phyloP scores from a whole-genome alignment of 1,139 yeast genomes.

The Protomyces arabidopsidicola region DNA sequence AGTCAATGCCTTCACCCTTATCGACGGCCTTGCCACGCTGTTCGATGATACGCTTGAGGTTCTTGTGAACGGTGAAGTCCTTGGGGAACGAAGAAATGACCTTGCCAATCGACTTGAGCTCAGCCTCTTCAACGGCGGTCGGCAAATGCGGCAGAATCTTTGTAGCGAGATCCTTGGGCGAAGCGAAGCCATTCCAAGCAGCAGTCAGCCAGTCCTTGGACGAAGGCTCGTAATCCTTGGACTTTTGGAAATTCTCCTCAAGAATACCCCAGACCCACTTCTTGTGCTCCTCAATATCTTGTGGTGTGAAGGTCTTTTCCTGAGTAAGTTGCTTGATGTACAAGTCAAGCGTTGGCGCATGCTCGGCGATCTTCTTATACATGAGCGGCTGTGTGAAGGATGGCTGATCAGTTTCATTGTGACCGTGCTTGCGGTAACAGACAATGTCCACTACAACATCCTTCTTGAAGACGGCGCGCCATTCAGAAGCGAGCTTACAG shows the following conservation, averaged over 20 bases:
- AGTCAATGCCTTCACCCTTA: slow-evolving; percentile 90
- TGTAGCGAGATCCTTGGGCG: slow-evolving; percentile 94
- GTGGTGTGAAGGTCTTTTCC: slow-evolving; percentile 84
- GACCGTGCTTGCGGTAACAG: slow-evolving; percentile 98
- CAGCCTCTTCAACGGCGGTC: slow-evolving; percentile 74
- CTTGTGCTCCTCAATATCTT: slow-evolving; percentile 92
- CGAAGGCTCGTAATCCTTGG: slow-evolving; percentile 86
- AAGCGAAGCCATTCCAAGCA: slow-evolving; percentile 98
- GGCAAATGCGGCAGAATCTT: slow-evolving; percentile 95
- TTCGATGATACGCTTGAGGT: slow-evolving; percentile 88
- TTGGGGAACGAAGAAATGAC: slow-evolving; percentile 77
- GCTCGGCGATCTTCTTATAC: slow-evolving; percentile 86
- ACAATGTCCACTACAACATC: slow-evolving; percentile 95
- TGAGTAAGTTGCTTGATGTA: slow-evolving; percentile 72
- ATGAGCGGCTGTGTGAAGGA: slow-evolving; percentile 96
- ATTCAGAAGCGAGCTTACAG: slow-evolving; percentile 95
- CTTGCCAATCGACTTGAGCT: slow-evolving; percentile 71
- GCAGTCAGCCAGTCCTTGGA: slow-evolving; percentile 97
- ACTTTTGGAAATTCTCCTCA: slow-evolving; percentile 81
- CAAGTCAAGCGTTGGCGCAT: slow-evolving; percentile 80
- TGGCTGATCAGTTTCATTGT: slow-evolving; percentile 99
- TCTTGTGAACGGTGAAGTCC: slow-evolving; percentile 86
- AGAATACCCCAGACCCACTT: slow-evolving; percentile 95
- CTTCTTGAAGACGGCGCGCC: slow-evolving; percentile 94
- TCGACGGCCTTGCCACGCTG: slow-evolving; percentile 83